Base-by-base conservation (phyloP, 2,329 filamentous ascomycete species). In the Fusarium sp. region DNA sequence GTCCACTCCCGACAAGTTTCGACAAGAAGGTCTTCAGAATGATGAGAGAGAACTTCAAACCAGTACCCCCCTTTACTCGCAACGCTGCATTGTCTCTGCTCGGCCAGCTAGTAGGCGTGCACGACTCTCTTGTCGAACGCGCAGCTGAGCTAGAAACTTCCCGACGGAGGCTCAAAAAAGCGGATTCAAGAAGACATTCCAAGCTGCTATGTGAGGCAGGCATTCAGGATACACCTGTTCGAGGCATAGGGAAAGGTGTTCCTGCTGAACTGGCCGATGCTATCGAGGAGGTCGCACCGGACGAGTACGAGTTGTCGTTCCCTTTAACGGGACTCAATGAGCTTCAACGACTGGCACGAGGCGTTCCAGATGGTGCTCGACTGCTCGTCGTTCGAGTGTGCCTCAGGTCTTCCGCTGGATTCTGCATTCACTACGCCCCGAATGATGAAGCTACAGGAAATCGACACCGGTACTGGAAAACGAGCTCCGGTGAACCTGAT, bases 281-380 rank as follows among this genome's bases (percentile, higher is more conserved):
- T 8, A 18, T 59, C 18, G 56, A 59, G 34, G 56, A 37, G 31
- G 56, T 59, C 5, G 20, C 56, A 59, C 56, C 56, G 40, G 24
- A 59, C 20, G 56, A 59, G 34, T 37, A 59, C 56, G 56, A 59
- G 56, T 13, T 59, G 20, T 59, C 56, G 18, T 59, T 59, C 18
- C 56, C 56, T 9, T 22, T 40, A 16, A 59, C 56, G 2, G 56
- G 56, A 29, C 56, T 59, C 20, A 59, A 59, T n/a, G 56, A 59
- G 14, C 56, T 59, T 59, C 56, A 59, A 20, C 34, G 56, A 4
- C 22, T 18, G 34, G 34, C 56, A 27, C 56, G 56, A 40, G 56
- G 56, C 10, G 31, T 59, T 59, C 56, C 56, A 16, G 20, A 59
- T 29, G 18, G 13, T 20, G 34, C 56, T 40, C 56, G 56, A 38